Evolutionary conservation across 1,139 yeast genomes (phyloP), one percentile per base, ranked within the genome.

Genomic region (Pichia sp.): DNA sequence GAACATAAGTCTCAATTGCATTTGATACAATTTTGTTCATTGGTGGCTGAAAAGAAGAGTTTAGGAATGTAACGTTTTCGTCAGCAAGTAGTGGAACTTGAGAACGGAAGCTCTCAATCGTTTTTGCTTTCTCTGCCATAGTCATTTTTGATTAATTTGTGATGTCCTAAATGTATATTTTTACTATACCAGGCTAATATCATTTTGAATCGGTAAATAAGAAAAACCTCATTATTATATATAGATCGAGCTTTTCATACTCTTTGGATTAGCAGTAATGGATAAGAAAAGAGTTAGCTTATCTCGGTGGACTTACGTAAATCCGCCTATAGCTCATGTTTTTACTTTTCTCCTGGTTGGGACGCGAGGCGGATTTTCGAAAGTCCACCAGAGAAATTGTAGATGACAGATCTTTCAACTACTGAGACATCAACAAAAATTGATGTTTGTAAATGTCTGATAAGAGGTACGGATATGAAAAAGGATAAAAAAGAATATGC

Each of bases 31-130:
- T 49, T 5, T n/a, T 10, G 26, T 29, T 49, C 47, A 49, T 40
- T 15, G 51, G 47, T 2, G 51, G 38, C 16, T 49, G 47, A 41
- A 30, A 41, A 11, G 51, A 49, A 15, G 40, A 19, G 34, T 49
- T 41, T n/a, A 49, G 31, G 32, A 16, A 41, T 2, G 43, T 15
- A n/a, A 29, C 4, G 19, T 41, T 26, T 8, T 23, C 26, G 4
- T 41, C 29, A 16, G 16, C 45, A 30, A 47, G 40, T 23, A 47
- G 15, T 29, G 50, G 50, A n/a, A 47, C 50, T 38, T 40, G n/a
- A 8, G 32, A 2, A 47, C 45, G 50, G n/a, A 36, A 36, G 15
- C 16, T 16, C 26, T 16, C 36, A 34, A 46, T 3, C 13, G 6
- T 19, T 23, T 30, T 44, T 19, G 29, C 31, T 8, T 44, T 4